phyloP scores from a whole-genome alignment of 306 rosid species.

The Astragalus glycyphyllos region DNA sequence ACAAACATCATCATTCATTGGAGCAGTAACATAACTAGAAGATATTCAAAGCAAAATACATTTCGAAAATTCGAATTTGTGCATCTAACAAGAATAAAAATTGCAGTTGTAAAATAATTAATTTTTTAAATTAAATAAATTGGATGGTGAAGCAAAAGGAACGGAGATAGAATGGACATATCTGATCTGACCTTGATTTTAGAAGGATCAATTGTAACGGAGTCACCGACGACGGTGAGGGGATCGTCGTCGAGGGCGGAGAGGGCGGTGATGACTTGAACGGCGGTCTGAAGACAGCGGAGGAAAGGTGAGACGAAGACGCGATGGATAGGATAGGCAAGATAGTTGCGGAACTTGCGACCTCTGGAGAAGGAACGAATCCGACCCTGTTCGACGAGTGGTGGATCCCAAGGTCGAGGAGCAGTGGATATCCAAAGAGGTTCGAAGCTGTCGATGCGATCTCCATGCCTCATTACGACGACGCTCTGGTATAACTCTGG shows the following conservation, averaged over 20 bases:
- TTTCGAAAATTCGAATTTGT: not conserved
- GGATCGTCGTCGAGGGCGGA: slow-evolving; percentile 50
- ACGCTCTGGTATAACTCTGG: slow-evolving; percentile 66
- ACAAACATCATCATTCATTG: slow-evolving; percentile 11
- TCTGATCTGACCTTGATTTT: slow-evolving; percentile 58
- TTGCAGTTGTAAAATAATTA: not conserved
- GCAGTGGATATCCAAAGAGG: slow-evolving; percentile 61
- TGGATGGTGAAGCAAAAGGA: not conserved
- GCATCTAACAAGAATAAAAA: not conserved
- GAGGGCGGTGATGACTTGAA: slow-evolving; percentile 65
- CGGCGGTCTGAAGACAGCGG: slow-evolving; percentile 91
- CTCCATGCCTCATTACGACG: slow-evolving; percentile 97
- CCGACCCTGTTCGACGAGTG: slow-evolving; percentile 57
- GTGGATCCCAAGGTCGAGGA: slow-evolving; percentile 84
- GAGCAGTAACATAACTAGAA: slow-evolving; percentile 3
- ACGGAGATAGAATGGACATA: not conserved
- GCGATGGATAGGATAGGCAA: slow-evolving; percentile 64
- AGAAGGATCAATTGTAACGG: slow-evolving; percentile 60
- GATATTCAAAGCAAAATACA: not conserved
- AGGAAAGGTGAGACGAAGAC: slow-evolving; percentile 87
- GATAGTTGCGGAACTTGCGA: slow-evolving; percentile 51
- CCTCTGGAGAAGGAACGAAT: slow-evolving; percentile 70
- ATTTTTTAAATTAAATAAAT: not conserved
- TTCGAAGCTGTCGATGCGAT: slow-evolving; percentile 75
- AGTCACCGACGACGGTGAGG: slow-evolving; percentile 11